phyloP scores from a whole-genome alignment of 129 eudicot species.

The Escallonia rubra region DNA sequence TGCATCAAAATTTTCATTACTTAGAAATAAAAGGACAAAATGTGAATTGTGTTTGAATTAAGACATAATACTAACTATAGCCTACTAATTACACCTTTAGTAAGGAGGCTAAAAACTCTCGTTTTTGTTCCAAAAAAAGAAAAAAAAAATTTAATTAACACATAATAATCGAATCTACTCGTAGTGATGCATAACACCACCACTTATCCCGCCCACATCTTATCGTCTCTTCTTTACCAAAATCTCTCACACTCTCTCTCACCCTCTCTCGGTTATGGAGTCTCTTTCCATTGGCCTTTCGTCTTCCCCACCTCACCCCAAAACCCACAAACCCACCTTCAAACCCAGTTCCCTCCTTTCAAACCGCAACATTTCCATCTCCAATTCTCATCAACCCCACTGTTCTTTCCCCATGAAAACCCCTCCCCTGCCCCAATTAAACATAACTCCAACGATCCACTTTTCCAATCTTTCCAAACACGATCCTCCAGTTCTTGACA shows the following conservation, averaged over 20 bases:
- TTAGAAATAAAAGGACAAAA: too few species aligned
- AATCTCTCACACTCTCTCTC: slow-evolving; percentile 10
- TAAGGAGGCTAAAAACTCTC: too few species aligned
- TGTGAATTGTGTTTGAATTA: too few species aligned
- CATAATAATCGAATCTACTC: too few species aligned
- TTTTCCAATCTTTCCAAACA: slow-evolving; percentile 7
- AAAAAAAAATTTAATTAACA: too few species aligned
- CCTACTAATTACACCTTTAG: too few species aligned
- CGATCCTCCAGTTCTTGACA: slow-evolving; percentile 8
- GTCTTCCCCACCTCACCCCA: slow-evolving; percentile 47
- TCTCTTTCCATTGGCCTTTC: slow-evolving; percentile 55
- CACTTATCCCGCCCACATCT: neutral
- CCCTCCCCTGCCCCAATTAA: slow-evolving; percentile 2
- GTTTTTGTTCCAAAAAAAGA: too few species aligned
- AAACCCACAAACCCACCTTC: slow-evolving; percentile 33
- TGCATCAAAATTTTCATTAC: too few species aligned
- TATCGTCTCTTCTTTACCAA: slow-evolving; percentile 8
- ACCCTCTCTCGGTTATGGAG: slow-evolving; percentile 44
- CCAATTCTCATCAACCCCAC: slow-evolving; percentile 8
- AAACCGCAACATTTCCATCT: slow-evolving; percentile 17
- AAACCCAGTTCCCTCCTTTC: slow-evolving; percentile 29
- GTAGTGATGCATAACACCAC: too few species aligned
- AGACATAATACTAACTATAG: too few species aligned
- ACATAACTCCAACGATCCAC: slow-evolving; percentile 3
- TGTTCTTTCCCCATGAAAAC: slow-evolving; percentile 14